Conservation (phyloP, 768 basidiomycete species). For the Leccinellum rugosiceps region DNA sequence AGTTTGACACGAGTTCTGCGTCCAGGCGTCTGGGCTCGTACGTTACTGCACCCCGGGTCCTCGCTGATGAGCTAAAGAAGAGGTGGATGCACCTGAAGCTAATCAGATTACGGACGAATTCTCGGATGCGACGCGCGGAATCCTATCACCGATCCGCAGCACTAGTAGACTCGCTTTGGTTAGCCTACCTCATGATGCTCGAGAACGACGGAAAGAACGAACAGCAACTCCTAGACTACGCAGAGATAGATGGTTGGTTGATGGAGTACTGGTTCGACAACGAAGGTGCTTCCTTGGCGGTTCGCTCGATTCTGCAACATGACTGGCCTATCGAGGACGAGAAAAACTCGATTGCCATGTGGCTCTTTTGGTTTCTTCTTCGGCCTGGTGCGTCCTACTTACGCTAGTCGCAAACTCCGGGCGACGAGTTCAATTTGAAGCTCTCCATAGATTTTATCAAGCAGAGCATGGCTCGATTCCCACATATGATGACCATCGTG, state of each 20-base stretch:
- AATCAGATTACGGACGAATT: conserved; percentile 41
- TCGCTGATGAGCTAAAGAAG: conserved; percentile 63
- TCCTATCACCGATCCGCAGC: conserved; percentile 20
- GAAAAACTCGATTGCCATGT: conserved; percentile 63
- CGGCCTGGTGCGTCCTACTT: conserved; percentile 47
- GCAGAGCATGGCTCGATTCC: conserved; percentile 37
- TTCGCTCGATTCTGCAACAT: conserved; percentile 38
- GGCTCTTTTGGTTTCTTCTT: conserved; percentile 76
- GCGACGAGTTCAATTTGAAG: no score
- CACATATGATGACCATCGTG: conserved; percentile 47
- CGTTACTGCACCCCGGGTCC: conserved; percentile 37
- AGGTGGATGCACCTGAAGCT: conserved; percentile 57
- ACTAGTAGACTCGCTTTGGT: conserved; percentile 52
- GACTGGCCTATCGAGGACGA: conserved; percentile 57
- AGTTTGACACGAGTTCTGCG: conserved; percentile 61
- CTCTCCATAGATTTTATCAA: conserved; percentile 45
- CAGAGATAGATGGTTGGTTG: conserved; percentile 60
- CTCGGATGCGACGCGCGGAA: conserved; percentile 17
- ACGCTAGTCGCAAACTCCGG: neutral
- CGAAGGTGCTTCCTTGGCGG: conserved; percentile 52
- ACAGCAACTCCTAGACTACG: conserved; percentile 67
- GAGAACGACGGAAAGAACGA: conserved; percentile 79
- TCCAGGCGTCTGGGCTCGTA: conserved; percentile 47
- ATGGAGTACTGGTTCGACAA: conserved; percentile 63
- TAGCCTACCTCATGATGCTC: conserved; percentile 72